Base-by-base conservation (phyloP, 345 rosid species). In the Citrus cavaleriei region DNA sequence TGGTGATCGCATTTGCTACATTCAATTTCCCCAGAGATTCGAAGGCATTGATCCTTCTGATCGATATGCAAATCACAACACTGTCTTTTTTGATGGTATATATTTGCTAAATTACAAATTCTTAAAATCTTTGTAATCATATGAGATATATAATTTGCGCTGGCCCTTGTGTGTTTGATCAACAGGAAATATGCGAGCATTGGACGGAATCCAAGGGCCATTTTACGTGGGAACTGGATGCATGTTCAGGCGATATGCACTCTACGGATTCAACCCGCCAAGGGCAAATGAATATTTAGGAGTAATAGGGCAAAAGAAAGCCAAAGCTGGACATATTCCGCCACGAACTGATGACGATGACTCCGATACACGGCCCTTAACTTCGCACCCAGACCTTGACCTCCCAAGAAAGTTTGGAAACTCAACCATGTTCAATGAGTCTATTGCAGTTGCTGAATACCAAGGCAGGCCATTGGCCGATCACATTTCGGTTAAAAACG, bases 31-130 rank as follows among this genome's bases (percentile, higher is more conserved):
- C 2, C 97, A 94, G 81, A 78, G 98, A 78, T 94, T 94, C 35
- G 98, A 94, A 88, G 98, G 98, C 77, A 87, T 94, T n/a, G 98
- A 94, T 78, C 98, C 98, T 0, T 94, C 98, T 0, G 97, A 94
- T 86, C 87, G 98, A 73, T 93, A 94, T 67, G 97, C 98, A 54
- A 94, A 94, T 79, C 98, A 94, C 74, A 94, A 94, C 79, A 84
- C 93, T 0, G 96, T 94, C 84, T 94, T 94, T 93, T 94, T 94
- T 30, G 97, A 94, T 49, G 98, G 91, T 90, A 66, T 46, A 46
- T 46, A 46, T 46, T 42, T 12, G 51, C 51, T 46, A 46, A 46
- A 46, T 46, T 46, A 46, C 0, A 13, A 13, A 46, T 46, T 12
- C 51, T 46, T 46, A 46, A 46, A 46, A 46, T 46, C 51, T 46